Evolutionary conservation across 768 basidiomycete species (phyloP).

Genomic region (Boletus coccyginus): DNA sequence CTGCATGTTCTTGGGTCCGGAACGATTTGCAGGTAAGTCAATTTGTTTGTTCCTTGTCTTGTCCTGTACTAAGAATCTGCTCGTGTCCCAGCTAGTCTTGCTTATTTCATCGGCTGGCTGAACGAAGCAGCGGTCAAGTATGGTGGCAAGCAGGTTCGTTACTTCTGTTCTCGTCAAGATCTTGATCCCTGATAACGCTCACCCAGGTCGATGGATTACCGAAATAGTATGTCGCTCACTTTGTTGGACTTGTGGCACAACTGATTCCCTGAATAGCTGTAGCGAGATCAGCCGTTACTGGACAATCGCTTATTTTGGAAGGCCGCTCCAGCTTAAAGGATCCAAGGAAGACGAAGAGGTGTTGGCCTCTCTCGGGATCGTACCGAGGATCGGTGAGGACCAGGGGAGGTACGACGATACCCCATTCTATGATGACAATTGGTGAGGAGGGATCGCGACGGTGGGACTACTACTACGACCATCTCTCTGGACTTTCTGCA

Average conservation of each 20-base stretch:
- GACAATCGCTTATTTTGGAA: not conserved
- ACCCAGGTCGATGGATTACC: not conserved
- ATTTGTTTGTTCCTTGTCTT: too few species aligned
- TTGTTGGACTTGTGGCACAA: not conserved
- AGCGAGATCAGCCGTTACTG: not conserved
- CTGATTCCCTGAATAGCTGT: not conserved
- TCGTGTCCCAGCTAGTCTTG: not conserved
- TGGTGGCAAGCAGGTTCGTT: conserved; percentile 20
- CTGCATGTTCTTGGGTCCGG: not conserved
- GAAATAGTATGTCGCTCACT: not conserved
- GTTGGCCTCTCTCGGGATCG: not conserved
- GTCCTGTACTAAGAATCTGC: not conserved
- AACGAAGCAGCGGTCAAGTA: conserved; percentile 10
- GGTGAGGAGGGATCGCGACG: not conserved
- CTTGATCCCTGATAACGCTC: not conserved
- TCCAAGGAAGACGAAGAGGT: not conserved
- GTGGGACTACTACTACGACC: not conserved
- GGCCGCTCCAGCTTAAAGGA: not conserved
- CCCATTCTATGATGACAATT: not conserved
- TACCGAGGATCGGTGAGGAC: not conserved
- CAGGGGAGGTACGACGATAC: not conserved
- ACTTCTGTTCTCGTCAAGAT: not conserved
- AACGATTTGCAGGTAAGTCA: not conserved
- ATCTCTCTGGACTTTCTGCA: too few species aligned
- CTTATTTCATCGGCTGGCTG: conserved; percentile 8